These are phyloP conservation scores for Apiotrichum veenhuisii DNA, from an alignment of 1,284 basidiomycete species.

Conservation along the genomic window DNA sequence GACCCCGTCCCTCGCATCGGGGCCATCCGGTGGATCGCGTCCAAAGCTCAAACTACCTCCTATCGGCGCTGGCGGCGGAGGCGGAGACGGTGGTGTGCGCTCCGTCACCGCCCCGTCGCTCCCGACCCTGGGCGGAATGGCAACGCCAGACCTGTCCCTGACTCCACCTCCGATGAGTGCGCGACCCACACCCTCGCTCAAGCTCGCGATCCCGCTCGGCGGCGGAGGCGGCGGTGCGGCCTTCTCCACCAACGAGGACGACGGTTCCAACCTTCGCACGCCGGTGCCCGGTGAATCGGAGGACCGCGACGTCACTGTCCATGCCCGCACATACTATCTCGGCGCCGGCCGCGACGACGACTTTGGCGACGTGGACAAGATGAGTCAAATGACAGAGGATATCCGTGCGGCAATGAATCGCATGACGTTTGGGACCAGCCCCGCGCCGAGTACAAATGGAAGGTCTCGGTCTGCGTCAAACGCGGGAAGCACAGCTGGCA, in stretches of 20 bases:
- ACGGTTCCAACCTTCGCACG: conserved; percentile 20
- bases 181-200: conserved; percentile 19
- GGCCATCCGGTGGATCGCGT: conserved; percentile 22
- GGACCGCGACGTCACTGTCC: conserved; percentile 40
- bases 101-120: conserved; percentile 2
- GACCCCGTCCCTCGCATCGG: conserved; percentile 12
- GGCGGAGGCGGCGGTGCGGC: conserved; percentile 12
- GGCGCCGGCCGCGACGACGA: conserved; percentile 9
- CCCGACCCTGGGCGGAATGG: conserved; percentile 6
- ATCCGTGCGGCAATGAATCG: conserved; percentile 32
- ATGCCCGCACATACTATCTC: conserved; percentile 25
- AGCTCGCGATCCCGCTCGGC: conserved; percentile 37
- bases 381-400: conserved; percentile 42
- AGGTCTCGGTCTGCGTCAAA: conserved; percentile 9
- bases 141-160: background rate
- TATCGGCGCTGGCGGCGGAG: background rate
- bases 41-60: conserved; percentile 32
- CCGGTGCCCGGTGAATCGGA: conserved; percentile 20
- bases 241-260: conserved; percentile 13
- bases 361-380: conserved; percentile 16
- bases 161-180: background rate
- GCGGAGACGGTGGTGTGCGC: background rate
- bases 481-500: background rate
- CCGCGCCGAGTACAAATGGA: background rate
- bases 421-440: conserved; percentile 21